Conservation (phyloP, 2,329 filamentous ascomycete genomes). For the Zelopaecilomyces penicillatus region DNA sequence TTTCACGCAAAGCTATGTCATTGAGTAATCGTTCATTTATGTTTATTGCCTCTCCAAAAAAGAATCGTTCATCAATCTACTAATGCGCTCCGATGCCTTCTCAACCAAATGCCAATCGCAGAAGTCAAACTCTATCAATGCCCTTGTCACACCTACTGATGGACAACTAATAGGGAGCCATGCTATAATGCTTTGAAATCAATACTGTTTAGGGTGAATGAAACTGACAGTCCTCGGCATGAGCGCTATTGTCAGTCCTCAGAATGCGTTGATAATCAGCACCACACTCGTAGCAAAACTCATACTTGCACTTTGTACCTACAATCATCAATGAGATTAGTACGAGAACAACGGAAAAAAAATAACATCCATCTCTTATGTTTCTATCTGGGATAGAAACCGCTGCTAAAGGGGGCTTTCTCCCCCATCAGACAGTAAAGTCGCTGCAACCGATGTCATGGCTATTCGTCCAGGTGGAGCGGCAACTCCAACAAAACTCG, state of each 20-base stretch:
- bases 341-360: too few species aligned
- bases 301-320: conserved; percentile 21
- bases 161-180: not conserved
- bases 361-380: too few species aligned
- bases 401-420: too few species aligned
- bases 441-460: conserved; percentile 17
- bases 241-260: conserved; percentile 23
- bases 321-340: not conserved
- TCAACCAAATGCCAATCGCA: too few species aligned
- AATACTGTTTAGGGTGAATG: conserved; percentile 10
- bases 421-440: not conserved
- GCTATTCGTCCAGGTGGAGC: conserved; percentile 11
- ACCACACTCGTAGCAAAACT: conserved; percentile 30
- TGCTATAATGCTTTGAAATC: not conserved
- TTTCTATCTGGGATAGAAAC: too few species aligned
- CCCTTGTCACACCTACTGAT: not conserved
- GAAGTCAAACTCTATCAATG: too few species aligned
- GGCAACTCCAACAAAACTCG: conserved; percentile 29
- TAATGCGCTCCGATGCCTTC: too few species aligned
- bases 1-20: too few species aligned
- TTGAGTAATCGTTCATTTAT: too few species aligned
- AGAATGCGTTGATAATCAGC: conserved; percentile 24
- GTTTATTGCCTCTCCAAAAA: too few species aligned
- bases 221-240: conserved; percentile 21
- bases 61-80: too few species aligned